Evolutionary conservation across 768 basidiomycete genomes (phyloP).

Genomic region (Rhodocollybia butyracea): DNA sequence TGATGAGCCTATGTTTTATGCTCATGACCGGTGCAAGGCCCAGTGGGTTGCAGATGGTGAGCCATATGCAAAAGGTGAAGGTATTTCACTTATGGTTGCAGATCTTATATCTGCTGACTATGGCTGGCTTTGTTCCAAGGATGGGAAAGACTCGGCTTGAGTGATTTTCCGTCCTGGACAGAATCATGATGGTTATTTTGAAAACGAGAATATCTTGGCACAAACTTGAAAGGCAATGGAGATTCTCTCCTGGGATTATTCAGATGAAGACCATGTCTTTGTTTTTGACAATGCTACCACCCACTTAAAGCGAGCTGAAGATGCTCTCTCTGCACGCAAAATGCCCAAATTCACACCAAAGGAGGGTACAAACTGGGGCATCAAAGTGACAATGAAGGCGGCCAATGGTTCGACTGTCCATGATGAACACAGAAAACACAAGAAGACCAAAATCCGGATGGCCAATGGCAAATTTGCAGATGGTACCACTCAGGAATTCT

Average conservation of each 20-base stretch:
- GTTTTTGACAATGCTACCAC: conserved; percentile 1
- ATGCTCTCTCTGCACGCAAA: background rate
- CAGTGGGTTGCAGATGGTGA: too few species aligned
- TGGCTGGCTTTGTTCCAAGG: too few species aligned
- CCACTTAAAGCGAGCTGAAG: background rate
- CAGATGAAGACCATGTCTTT: background rate
- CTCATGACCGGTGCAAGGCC: too few species aligned
- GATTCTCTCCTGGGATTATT: background rate
- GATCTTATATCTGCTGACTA: too few species aligned
- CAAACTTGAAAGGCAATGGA: conserved; percentile 25
- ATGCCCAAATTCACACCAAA: background rate
- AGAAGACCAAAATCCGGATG: background rate
- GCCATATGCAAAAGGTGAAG: too few species aligned
- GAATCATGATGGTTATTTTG: conserved; percentile 33
- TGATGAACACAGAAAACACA: background rate
- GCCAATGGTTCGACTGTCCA: background rate
- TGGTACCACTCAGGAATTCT: background rate
- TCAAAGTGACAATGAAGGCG: too few species aligned
- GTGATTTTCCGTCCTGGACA: conserved; percentile 35
- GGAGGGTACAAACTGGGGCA: background rate
- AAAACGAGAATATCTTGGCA: conserved; percentile 19
- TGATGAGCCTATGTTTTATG: too few species aligned
- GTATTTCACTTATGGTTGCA: too few species aligned
- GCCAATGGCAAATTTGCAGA: background rate
- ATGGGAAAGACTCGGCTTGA: too few species aligned